Conservation (phyloP, 805 yeast genomes). For the Blastobotrys robertii region DNA sequence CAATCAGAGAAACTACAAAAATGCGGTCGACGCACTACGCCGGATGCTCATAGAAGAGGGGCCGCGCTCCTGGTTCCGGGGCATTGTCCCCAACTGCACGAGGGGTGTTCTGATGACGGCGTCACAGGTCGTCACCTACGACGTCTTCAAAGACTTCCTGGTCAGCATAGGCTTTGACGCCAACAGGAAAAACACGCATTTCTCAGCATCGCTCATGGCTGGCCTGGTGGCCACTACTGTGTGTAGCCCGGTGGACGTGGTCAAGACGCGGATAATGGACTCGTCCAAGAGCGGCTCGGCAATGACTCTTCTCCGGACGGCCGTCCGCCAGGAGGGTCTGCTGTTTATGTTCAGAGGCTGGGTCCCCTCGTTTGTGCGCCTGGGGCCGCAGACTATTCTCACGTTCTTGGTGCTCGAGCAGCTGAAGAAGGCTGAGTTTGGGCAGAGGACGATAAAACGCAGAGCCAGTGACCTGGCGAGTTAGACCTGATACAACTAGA, state of each 20-base stretch:
- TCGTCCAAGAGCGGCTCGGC: conserved; percentile 36
- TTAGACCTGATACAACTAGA: not conserved
- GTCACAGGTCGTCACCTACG: conserved; percentile 82
- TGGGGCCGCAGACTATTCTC: conserved; percentile 56
- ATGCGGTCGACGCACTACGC: conserved; percentile 67
- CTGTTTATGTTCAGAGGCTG: conserved; percentile 84
- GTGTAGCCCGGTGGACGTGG: conserved; percentile 88
- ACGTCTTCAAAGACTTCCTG: conserved; percentile 54
- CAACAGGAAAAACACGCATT: conserved; percentile 58
- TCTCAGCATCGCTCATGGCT: conserved; percentile 67
- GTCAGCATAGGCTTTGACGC: conserved; percentile 48
- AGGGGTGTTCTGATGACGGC: conserved; percentile 87
- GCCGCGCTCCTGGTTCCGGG: conserved; percentile 49
- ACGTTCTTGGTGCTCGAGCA: conserved; percentile 33
- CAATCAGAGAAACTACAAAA: conserved; percentile 60
- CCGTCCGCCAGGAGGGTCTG: conserved; percentile 61
- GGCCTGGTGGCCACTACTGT: conserved; percentile 86
- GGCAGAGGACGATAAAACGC: conserved; percentile 2
- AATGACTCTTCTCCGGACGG: conserved; percentile 38
- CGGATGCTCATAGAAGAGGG: conserved; percentile 57
- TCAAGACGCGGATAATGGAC: conserved; percentile 83
- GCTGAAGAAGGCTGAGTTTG: conserved; percentile 22
- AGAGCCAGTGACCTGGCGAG: not conserved
- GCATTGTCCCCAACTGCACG: conserved; percentile 65
- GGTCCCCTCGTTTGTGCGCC: conserved; percentile 77